Evolutionary conservation across 371 early-diverging fungal genomes (phyloP), one percentile per base, ranked within the genome.

Genomic region (Apophysomyces elegans): DNA sequence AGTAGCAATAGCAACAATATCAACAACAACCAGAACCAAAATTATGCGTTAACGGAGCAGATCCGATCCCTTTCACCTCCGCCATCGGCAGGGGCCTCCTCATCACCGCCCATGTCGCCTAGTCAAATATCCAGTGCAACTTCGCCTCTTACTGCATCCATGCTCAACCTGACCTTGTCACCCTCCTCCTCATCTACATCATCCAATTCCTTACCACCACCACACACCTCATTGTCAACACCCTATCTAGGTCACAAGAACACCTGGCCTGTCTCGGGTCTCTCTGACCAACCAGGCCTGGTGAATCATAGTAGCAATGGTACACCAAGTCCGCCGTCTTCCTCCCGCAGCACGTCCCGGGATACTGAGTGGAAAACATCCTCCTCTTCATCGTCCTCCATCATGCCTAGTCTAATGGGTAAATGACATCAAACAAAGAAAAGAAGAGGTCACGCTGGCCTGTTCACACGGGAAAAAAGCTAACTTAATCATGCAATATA

Each of bases 331-430:
- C 63, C 63, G 14, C 44, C 67, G 4, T 61, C 67, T 41, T 61
- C 61, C 12, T 46, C 58, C 18, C 32, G 63, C 18, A 46, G 38
- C 35, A 46, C 58, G 36, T 39, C 57, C n/a, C 47, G 38, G 50
- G 67, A 60, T 41, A 54, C 35, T 9, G 70, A 73, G 37, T 73
- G 70, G 74, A 70, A 68, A 64, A 43, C 56, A 26, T 2, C 32
- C 2, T 26, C 32, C 32, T 26, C 32, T 5, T 41, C 41, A 39
- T 38, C 68, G 18, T 44, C 67, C n/a, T 54, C 71, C 32, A 26
- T 26, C 32, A 77, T 80, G 65, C 80, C 80, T 21, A 80, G 80
- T 59, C 61, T 80, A 37, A 80, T 75, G 75, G 80, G 78, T 80
- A 77, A 68, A 43, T 57, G 36, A 26, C 14, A 16, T 11, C 26